Evolutionary conservation across 2,329 filamentous ascomycete species (phyloP).

Genomic region (Shiraia sp.): DNA sequence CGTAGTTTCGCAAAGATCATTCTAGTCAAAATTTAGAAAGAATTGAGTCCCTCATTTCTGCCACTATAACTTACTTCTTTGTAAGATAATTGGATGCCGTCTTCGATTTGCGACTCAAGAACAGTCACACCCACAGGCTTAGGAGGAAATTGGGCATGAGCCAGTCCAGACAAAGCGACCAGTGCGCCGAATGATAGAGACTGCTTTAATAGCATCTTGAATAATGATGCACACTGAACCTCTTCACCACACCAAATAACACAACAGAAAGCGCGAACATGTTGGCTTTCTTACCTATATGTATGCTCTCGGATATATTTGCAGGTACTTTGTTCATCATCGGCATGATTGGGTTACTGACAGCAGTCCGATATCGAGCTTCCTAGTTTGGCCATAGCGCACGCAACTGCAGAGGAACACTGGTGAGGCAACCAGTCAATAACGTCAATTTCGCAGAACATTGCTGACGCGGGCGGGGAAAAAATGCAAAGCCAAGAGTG

Average conservation of each 20-base stretch:
- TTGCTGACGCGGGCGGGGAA: constrained; percentile 17
- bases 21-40: constrained; percentile 18
- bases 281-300: constrained; percentile 1
- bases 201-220: constrained; percentile 11
- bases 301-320: not conserved
- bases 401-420: constrained; percentile 11
- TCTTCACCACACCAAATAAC: not conserved
- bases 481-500: constrained; percentile 24
- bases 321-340: no score
- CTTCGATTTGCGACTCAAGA: constrained; percentile 45
- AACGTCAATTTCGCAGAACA: constrained; percentile 16
- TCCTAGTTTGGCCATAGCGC: constrained; percentile 27
- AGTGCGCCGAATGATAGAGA: constrained; percentile 17
- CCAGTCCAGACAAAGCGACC: constrained; percentile 15
- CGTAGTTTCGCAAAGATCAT: constrained; percentile 60
- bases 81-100: constrained; percentile 49
- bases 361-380: constrained; percentile 16
- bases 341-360: not conserved
- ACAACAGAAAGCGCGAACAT: not conserved
- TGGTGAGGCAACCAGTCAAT: constrained; percentile 13
- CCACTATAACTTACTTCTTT: constrained; percentile 43
- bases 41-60: no score
- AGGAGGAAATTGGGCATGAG: constrained; percentile 46
- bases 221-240: not conserved
- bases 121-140: constrained; percentile 43